phyloP scores from a whole-genome alignment of 1,284 basidiomycete species.

The Phlebopus sp. region DNA sequence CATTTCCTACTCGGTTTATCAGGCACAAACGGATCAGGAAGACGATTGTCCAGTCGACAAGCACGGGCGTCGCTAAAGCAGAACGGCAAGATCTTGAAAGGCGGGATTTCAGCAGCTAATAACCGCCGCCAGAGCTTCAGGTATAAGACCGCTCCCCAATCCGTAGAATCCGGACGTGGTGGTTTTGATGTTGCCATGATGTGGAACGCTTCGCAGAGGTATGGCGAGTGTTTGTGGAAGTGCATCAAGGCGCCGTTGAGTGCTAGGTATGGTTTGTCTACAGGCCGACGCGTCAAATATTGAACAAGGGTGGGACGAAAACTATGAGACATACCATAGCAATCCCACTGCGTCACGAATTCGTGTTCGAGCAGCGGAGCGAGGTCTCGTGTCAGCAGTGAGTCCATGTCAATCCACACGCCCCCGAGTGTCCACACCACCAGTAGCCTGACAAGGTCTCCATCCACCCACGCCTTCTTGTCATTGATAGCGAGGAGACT shows the following conservation, averaged over 20 bases:
- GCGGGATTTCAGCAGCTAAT: slow-evolving; percentile 64
- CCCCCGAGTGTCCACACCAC: slow-evolving; percentile 87
- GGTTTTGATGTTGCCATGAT: slow-evolving; percentile 75
- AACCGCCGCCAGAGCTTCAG: slow-evolving; percentile 87
- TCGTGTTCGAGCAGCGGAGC: slow-evolving; percentile 85
- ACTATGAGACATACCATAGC: slow-evolving; percentile 68
- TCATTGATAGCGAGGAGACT: slow-evolving; percentile 61
- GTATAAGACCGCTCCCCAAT: slow-evolving; percentile 91
- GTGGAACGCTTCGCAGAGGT: slow-evolving; percentile 93
- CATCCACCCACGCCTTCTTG: slow-evolving; percentile 85
- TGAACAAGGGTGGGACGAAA: not conserved
- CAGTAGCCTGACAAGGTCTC: slow-evolving; percentile 82
- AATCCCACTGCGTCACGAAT: slow-evolving; percentile 96
- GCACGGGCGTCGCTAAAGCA: slow-evolving; percentile 90
- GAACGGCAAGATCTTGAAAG: slow-evolving; percentile 89
- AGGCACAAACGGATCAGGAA: slow-evolving; percentile 83
- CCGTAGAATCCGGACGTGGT: slow-evolving; percentile 76
- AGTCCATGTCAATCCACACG: slow-evolving; percentile 96
- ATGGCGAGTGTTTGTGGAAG: slow-evolving; percentile 85
- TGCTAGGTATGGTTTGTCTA: slow-evolving; percentile 84
- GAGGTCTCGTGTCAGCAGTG: slow-evolving; percentile 81
- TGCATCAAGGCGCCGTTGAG: slow-evolving; percentile 93
- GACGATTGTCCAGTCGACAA: slow-evolving; percentile 83
- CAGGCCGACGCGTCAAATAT: not conserved
- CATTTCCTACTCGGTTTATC: slow-evolving; percentile 43